phyloP scores from a whole-genome alignment of 495 filamentous ascomycete species.

The Xylaria bambusicola region DNA sequence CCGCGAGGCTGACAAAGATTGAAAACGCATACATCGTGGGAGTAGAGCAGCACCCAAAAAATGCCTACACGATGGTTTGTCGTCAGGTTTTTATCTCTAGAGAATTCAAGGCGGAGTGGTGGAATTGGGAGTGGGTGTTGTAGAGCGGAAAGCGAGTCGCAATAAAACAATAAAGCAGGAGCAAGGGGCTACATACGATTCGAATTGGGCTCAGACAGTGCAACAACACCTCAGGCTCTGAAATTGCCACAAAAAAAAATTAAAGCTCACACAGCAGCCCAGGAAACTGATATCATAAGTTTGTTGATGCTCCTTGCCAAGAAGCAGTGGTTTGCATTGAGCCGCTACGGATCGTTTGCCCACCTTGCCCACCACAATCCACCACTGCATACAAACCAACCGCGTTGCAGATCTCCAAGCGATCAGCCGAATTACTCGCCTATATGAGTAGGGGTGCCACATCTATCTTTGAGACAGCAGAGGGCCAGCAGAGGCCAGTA shows the following conservation, averaged over 20 bases:
- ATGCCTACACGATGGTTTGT: neutral
- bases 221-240: neutral
- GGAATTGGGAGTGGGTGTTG: too few species aligned
- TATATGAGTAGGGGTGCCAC: neutral
- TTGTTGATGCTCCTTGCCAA: too few species aligned
- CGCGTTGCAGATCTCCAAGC: slow-evolving; percentile 9
- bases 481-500: too few species aligned
- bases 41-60: neutral
- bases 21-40: slow-evolving; percentile 1
- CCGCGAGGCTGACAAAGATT: slow-evolving; percentile 9
- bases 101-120: too few species aligned
- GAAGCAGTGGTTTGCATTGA: neutral
- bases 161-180: neutral
- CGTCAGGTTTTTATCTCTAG: neutral
- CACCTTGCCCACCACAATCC: too few species aligned
- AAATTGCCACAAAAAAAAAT: neutral
- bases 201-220: neutral
- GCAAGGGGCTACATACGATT: neutral
- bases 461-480: too few species aligned
- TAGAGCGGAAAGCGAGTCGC: neutral
- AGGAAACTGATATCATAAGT: too few species aligned
- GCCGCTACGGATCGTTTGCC: neutral
- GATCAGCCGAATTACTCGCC: slow-evolving; percentile 9
- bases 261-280: neutral
- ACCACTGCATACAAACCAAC: neutral